Evolutionary conservation across 1,284 basidiomycete species (phyloP).

Genomic region (Boletus sp.): DNA sequence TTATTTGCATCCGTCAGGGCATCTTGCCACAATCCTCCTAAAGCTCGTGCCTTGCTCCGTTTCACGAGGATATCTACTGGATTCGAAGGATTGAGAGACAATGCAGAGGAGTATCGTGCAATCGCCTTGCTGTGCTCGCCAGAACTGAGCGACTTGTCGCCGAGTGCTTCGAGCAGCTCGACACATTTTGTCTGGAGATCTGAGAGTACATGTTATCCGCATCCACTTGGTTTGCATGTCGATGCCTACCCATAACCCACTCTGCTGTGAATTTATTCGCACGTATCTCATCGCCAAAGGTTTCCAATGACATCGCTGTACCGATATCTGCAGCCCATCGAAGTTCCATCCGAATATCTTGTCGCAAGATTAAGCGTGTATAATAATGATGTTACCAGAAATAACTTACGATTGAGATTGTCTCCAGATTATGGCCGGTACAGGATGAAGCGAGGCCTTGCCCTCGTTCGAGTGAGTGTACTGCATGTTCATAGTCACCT

Average conservation of each 20-base stretch:
- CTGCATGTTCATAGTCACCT: background rate
- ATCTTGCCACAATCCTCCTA: background rate
- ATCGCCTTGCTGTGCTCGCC: background rate
- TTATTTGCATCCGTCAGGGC: constrained; percentile 4
- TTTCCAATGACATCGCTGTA: background rate
- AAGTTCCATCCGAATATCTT: background rate
- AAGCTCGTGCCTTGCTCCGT: background rate
- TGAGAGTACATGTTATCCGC: background rate
- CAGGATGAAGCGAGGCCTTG: background rate
- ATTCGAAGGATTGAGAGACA: background rate
- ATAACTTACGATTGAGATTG: background rate
- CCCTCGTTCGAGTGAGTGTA: background rate
- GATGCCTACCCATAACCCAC: background rate
- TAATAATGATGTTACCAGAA: background rate
- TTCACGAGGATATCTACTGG: constrained; percentile 1
- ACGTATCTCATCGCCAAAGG: background rate
- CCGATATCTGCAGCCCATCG: background rate
- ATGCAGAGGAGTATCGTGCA: background rate
- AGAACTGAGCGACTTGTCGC: background rate
- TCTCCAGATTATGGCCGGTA: background rate
- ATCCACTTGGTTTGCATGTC: too few species aligned
- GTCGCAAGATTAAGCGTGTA: background rate
- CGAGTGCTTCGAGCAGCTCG: background rate
- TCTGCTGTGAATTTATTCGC: background rate
- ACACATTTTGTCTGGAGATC: background rate